A percentile compares a stretch with the other conserved stretches of the same genome.
Conservation (phyloP, 805 yeast species). For the Wickerhamiella nectarea region DNA sequence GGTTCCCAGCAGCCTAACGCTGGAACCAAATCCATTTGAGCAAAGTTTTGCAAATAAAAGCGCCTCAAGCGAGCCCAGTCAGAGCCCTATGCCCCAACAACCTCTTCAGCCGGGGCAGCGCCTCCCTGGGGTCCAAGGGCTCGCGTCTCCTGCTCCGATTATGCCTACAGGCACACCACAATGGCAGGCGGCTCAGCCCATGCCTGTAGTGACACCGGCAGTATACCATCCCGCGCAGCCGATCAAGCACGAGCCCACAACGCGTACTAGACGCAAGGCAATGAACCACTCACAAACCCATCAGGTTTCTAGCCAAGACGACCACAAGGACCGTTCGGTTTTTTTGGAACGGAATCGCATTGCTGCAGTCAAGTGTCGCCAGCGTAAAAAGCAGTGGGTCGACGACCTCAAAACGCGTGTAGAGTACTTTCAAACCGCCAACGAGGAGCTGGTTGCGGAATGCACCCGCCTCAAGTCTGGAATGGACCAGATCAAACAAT, state of each 20-base stretch:
- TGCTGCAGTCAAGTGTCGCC: slow-evolving; percentile 92
- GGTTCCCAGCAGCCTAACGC: slow-evolving; percentile 37
- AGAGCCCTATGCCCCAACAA: slow-evolving; percentile 2
- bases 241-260: slow-evolving; percentile 32
- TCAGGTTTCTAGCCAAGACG: slow-evolving; percentile 29
- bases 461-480: slow-evolving; percentile 10
- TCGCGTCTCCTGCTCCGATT: slow-evolving; percentile 21
- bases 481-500: slow-evolving; percentile 25
- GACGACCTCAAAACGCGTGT: slow-evolving; percentile 72
- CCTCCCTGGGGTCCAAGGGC: slow-evolving; percentile 21
- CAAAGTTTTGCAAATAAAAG: slow-evolving; percentile 66
- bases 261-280: slow-evolving; percentile 34
- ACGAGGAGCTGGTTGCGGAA: slow-evolving; percentile 37
- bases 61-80: neutral
- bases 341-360: slow-evolving; percentile 83
- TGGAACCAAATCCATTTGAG: slow-evolving; percentile 93
- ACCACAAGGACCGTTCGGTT: slow-evolving; percentile 64
- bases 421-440: slow-evolving; percentile 54
- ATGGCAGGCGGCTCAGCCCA: slow-evolving; percentile 6
- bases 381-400: slow-evolving; percentile 80
- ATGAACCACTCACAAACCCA: neutral
- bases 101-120: slow-evolving; percentile 1
- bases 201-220: slow-evolving; percentile 15
- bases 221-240: slow-evolving; percentile 24
- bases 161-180: slow-evolving; percentile 15